Percentiles rank a stretch among this genome's conserved stretches.
These are phyloP conservation scores for Fraxinus floribunda DNA, from an alignment of 305 asterid genomes.

Conservation along the genomic window DNA sequence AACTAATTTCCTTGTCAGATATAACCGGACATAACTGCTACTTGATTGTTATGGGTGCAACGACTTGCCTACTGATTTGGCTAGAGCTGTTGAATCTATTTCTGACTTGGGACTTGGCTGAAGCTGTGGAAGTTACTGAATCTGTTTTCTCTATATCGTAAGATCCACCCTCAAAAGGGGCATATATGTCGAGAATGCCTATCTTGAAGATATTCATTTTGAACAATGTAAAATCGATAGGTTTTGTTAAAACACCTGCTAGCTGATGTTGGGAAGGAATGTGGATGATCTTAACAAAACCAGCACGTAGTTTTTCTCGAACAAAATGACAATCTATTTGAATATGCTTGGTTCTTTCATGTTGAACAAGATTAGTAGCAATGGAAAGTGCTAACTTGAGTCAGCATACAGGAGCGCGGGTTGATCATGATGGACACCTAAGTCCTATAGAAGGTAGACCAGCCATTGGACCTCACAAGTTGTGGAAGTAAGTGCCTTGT, in stretches of 20 bases:
- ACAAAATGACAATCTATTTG: neutral
- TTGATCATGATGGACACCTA: neutral
- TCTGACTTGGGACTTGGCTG: neutral
- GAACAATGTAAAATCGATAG: neutral
- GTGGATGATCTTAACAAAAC: neutral
- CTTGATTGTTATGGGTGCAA: neutral
- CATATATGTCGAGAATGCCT: neutral
- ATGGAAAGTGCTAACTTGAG: neutral
- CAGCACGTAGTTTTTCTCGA: neutral
- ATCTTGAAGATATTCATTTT: neutral
- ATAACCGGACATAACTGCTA: neutral
- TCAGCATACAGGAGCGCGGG: neutral
- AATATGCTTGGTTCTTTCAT: neutral
- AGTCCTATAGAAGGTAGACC: neutral
- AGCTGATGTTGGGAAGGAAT: neutral
- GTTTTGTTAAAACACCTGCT: neutral
- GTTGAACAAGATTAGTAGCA: neutral
- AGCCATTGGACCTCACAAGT: neutral
- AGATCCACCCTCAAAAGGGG: neutral
- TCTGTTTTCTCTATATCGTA: neutral
- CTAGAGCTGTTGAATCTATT: neutral
- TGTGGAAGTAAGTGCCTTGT: neutral
- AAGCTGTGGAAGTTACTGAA: neutral
- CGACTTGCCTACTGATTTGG: neutral
- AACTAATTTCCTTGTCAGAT: neutral